These are phyloP conservation scores for Nicotiana rustica DNA, from an alignment of 305 asterid species.

Conservation along the genomic window DNA sequence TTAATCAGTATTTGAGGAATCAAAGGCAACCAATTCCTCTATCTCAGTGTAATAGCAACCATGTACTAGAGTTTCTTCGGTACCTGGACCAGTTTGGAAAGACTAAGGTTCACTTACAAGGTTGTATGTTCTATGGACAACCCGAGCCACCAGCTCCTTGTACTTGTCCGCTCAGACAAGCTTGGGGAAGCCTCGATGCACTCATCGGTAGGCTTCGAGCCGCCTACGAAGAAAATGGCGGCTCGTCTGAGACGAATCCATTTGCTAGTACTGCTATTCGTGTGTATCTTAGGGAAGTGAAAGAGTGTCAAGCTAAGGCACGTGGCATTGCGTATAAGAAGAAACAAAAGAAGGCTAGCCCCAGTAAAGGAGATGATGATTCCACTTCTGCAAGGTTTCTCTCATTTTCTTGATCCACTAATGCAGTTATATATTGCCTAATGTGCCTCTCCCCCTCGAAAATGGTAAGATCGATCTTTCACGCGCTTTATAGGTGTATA, in stretches of 20 bases:
- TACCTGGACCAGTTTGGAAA: constrained; percentile 87
- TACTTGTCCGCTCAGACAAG: constrained; percentile 76
- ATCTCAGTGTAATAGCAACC: constrained; percentile 63
- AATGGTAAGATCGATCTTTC: too few relatives aligned
- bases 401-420: too few relatives aligned
- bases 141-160: constrained; percentile 79
- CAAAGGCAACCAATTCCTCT: constrained; percentile 68
- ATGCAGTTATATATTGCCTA: too few relatives aligned
- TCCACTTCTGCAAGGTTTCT: background rate
- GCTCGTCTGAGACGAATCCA: constrained; percentile 67
- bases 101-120: constrained; percentile 77
- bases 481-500: too few relatives aligned
- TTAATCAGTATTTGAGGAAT: constrained; percentile 76
- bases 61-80: constrained; percentile 70
- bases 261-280: constrained; percentile 72
- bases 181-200: constrained; percentile 93
- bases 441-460: too few relatives aligned
- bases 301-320: constrained; percentile 52
- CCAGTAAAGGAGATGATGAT: constrained; percentile 10
- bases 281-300: constrained; percentile 63
- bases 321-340: too few relatives aligned
- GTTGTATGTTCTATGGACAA: constrained; percentile 74
- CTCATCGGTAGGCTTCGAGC: constrained; percentile 78
- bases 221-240: constrained; percentile 86
- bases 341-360: too few relatives aligned